Conservation (phyloP, 73 alveolate genomes). For the Symbiodinium pilosum region DNA sequence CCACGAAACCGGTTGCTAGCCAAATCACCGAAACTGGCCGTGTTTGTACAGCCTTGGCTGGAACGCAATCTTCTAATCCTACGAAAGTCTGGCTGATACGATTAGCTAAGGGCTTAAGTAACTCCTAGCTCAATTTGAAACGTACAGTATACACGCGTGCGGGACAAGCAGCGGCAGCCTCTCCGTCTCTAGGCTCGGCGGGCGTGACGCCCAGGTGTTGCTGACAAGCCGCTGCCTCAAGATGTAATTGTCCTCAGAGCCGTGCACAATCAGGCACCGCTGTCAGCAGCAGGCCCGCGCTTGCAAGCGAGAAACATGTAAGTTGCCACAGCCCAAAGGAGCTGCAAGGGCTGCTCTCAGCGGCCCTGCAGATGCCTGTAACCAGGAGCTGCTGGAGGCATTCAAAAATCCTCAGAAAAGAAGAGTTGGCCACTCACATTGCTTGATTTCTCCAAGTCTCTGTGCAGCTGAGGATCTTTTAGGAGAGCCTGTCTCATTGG, state of each 20-base stretch:
- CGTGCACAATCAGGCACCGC: too few species aligned
- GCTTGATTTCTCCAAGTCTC: neutral
- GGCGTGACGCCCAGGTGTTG: slow-evolving; percentile 83
- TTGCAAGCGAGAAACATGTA: slow-evolving; percentile 17
- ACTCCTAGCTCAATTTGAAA: too few species aligned
- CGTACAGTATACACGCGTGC: neutral
- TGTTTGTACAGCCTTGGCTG: slow-evolving; percentile 49
- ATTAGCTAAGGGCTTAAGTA: too few species aligned
- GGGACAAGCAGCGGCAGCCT: slow-evolving; percentile 46
- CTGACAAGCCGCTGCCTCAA: slow-evolving; percentile 67
- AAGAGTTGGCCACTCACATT: neutral
- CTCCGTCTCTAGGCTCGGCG: slow-evolving; percentile 52
- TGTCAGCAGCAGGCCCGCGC: too few species aligned
- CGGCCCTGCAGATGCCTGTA: slow-evolving; percentile 87
- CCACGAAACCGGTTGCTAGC: neutral
- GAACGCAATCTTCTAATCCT: too few species aligned
- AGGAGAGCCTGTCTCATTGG: neutral
- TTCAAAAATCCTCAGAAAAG: slow-evolving; percentile 15
- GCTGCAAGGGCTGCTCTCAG: slow-evolving; percentile 61
- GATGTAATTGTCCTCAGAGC: slow-evolving; percentile 67
- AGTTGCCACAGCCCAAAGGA: slow-evolving; percentile 71
- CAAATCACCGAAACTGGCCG: neutral
- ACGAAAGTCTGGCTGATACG: too few species aligned
- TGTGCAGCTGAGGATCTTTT: neutral
- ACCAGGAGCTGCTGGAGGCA: slow-evolving; percentile 41